phyloP scores from a whole-genome alignment of 495 filamentous ascomycete genomes.

The Saxispiralis lemnorum region DNA sequence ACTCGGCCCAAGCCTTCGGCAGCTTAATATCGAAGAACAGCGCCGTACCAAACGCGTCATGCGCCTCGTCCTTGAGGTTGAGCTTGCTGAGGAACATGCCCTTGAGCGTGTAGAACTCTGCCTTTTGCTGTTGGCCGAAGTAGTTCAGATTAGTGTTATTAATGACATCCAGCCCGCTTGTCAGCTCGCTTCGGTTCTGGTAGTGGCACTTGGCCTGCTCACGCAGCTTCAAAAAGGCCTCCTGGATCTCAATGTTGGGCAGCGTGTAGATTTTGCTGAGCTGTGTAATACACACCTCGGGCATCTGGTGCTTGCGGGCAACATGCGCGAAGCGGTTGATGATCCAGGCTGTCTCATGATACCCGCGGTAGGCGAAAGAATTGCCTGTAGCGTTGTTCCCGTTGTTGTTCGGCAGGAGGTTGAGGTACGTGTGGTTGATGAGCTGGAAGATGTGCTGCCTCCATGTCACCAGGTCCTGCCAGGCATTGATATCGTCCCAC shows the following conservation, averaged over 20 bases:
- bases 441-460: constrained; percentile 95
- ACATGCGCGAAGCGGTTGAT: constrained; percentile 98
- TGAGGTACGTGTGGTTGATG: constrained; percentile 86
- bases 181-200: constrained; percentile 80
- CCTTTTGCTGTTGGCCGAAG: constrained; percentile 88
- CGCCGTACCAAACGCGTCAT: constrained; percentile 83
- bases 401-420: constrained; percentile 60
- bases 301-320: constrained; percentile 87
- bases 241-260: constrained; percentile 98
- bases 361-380: constrained; percentile 90
- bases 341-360: constrained; percentile 98
- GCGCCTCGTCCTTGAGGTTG: constrained; percentile 69
- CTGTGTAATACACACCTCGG: constrained; percentile 92
- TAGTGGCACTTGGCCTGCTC: constrained; percentile 98
- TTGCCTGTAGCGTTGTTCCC: constrained; percentile 54
- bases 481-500: constrained; percentile 98
- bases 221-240: constrained; percentile 89
- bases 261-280: constrained; percentile 94
- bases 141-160: constrained; percentile 99
- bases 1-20: constrained; percentile 97
- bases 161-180: constrained; percentile 86
- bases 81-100: constrained; percentile 98
- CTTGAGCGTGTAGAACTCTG: constrained; percentile 97
- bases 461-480: constrained; percentile 98
- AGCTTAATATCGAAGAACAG: constrained; percentile 87